phyloP scores from a whole-genome alignment of 345 rosid genomes.

The Syzygium jambos region DNA sequence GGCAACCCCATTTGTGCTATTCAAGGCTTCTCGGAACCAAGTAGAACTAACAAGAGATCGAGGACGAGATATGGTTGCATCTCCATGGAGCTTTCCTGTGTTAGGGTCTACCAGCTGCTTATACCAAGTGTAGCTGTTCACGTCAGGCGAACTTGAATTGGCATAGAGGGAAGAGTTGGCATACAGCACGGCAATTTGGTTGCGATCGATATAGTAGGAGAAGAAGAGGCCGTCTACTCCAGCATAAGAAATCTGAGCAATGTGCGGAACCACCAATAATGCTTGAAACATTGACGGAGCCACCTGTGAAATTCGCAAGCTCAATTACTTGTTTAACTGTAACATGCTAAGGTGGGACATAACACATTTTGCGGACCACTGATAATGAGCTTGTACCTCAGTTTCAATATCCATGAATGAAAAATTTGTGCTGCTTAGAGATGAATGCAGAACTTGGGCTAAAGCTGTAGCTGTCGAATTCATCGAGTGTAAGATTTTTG shows the following conservation, averaged over 20 bases:
- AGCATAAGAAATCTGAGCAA: background rate
- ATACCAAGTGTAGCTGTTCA: background rate
- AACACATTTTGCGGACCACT: background rate
- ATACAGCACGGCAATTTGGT: background rate
- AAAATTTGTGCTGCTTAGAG: background rate
- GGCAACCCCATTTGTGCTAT: background rate
- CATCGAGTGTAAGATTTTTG: background rate
- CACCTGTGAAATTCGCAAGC: background rate
- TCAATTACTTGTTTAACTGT: background rate
- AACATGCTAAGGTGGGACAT: background rate
- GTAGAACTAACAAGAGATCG: background rate
- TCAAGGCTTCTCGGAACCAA: background rate
- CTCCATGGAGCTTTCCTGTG: background rate
- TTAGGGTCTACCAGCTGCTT: background rate
- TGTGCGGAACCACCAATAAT: background rate
- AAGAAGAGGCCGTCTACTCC: background rate
- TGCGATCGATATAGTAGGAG: background rate
- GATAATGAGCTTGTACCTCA: background rate
- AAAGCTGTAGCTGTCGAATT: background rate
- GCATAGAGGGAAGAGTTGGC: background rate
- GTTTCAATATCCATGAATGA: background rate
- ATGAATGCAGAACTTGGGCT: background rate
- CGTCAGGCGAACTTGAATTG: background rate
- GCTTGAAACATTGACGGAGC: background rate
- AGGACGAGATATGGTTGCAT: background rate